phyloP scores from a whole-genome alignment of 2,329 filamentous ascomycete species.

The Blastomyces gilchristii region DNA sequence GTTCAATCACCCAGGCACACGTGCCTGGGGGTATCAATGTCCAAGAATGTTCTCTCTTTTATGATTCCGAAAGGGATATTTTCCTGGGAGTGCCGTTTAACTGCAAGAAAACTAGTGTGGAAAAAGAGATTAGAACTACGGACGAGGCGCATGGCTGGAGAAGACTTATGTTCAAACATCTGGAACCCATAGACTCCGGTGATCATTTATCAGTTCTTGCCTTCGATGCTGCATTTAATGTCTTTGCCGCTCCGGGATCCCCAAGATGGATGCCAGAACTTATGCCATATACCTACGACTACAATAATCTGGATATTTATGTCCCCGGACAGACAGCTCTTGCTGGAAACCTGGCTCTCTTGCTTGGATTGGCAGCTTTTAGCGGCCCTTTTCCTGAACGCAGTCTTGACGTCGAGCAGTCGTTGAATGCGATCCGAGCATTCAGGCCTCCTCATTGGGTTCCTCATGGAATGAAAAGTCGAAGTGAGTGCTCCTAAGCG shows the following conservation, averaged over 20 bases:
- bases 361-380: constrained; percentile 20
- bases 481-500: constrained; percentile 12
- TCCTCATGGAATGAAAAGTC: constrained; percentile 6
- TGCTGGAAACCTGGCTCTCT: constrained; percentile 17
- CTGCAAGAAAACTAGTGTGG: constrained; percentile 11
- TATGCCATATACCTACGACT: constrained; percentile 16
- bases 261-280: constrained; percentile 17
- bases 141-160: constrained; percentile 12
- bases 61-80: constrained; percentile 12
- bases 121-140: not conserved
- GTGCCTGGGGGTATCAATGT: not conserved
- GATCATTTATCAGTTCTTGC: constrained; percentile 13
- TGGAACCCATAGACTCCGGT: not conserved
- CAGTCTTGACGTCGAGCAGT: not conserved
- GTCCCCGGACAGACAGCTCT: constrained; percentile 5
- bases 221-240: constrained; percentile 10
- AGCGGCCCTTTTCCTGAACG: constrained; percentile 9
- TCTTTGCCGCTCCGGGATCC: constrained; percentile 16
- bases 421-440: constrained; percentile 9
- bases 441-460: constrained; percentile 17
- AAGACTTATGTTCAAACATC: constrained; percentile 13
- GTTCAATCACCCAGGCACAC: not conserved
- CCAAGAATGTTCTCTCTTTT: constrained; percentile 14
- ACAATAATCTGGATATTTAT: not conserved
- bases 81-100: constrained; percentile 15